These are phyloP conservation scores for Auriscalpium vulgare DNA, from an alignment of 768 basidiomycete species.

Conservation along the genomic window DNA sequence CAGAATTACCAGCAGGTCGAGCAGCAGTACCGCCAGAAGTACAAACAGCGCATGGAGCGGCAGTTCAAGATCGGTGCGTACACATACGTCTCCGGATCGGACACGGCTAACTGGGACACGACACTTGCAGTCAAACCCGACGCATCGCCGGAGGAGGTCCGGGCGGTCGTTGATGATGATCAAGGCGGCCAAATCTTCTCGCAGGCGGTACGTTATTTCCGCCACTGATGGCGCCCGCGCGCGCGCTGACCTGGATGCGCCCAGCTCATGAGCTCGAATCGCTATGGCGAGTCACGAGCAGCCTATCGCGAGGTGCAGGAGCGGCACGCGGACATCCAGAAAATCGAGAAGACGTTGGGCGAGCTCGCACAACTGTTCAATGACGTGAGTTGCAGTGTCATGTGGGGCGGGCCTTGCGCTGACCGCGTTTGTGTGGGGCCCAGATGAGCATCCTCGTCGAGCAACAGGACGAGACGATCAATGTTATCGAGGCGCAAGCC, in stretches of 20 bases:
- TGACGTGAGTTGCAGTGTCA: slow-evolving; percentile 50
- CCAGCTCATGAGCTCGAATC: slow-evolving; percentile 82
- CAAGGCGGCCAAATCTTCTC: slow-evolving; percentile 69
- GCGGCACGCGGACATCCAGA: slow-evolving; percentile 91
- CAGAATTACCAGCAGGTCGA: slow-evolving; percentile 75
- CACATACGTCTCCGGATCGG: not conserved
- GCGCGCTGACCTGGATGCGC: not conserved
- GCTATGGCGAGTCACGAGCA: slow-evolving; percentile 82
- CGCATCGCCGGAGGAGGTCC: slow-evolving; percentile 74
- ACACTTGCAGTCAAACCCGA: slow-evolving; percentile 66
- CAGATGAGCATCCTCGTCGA: slow-evolving; percentile 94
- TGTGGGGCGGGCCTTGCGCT: not conserved
- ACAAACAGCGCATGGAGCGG: slow-evolving; percentile 60
- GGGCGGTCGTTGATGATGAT: slow-evolving; percentile 58
- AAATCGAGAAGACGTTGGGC: slow-evolving; percentile 87
- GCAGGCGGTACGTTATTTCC: slow-evolving; percentile 43
- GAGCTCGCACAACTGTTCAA: slow-evolving; percentile 95
- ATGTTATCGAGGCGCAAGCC: slow-evolving; percentile 74
- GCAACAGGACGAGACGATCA: slow-evolving; percentile 87
- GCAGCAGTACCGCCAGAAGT: slow-evolving; percentile 56
- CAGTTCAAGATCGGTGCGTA: slow-evolving; percentile 68
- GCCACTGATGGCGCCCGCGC: not conserved
- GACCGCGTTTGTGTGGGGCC: not conserved
- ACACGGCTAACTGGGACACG: not conserved
- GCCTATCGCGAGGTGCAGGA: slow-evolving; percentile 97